These are phyloP conservation scores for Rusavskia elegans DNA, from an alignment of 495 filamentous ascomycete genomes.

Conservation along the genomic window DNA sequence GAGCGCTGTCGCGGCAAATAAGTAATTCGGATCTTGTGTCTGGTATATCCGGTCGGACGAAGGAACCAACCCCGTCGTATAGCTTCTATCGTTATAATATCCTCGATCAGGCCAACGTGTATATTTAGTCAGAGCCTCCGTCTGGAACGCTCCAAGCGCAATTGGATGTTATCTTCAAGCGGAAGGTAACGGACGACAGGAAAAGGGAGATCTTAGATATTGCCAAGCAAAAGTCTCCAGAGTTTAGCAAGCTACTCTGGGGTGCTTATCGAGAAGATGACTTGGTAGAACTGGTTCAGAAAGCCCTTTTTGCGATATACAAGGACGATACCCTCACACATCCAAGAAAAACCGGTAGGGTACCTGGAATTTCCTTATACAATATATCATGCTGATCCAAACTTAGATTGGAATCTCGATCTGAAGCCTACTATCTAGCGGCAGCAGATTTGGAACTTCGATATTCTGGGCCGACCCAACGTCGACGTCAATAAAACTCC, in stretches of 20 bases:
- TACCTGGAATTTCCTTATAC: not conserved
- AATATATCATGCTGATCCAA: not conserved
- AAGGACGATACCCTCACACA: not conserved
- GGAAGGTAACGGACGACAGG: slow-evolving; percentile 1
- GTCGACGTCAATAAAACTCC: not conserved
- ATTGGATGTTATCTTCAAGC: slow-evolving; percentile 3
- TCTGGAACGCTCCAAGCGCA: slow-evolving; percentile 1
- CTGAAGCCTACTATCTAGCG: slow-evolving; percentile 6
- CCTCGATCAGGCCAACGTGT: slow-evolving; percentile 2
- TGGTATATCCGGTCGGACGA: not conserved
- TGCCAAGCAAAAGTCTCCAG: not conserved
- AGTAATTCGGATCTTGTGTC: slow-evolving; percentile 3
- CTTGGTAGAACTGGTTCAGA: not conserved
- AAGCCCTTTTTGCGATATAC: slow-evolving; percentile 1
- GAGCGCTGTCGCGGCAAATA: slow-evolving; percentile 1
- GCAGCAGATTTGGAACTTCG: not conserved
- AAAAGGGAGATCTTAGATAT: not conserved
- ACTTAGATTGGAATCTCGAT: slow-evolving; percentile 6
- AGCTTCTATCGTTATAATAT: slow-evolving; percentile 7
- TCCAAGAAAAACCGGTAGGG: slow-evolving; percentile 7
- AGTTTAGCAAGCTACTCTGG: not conserved
- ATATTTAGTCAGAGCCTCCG: slow-evolving; percentile 1
- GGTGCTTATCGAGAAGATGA: slow-evolving; percentile 5
- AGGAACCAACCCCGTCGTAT: not conserved
- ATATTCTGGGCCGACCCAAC: not conserved